Conservation (phyloP, 257 asterid species). For the Phtheirospermum japonicum region DNA sequence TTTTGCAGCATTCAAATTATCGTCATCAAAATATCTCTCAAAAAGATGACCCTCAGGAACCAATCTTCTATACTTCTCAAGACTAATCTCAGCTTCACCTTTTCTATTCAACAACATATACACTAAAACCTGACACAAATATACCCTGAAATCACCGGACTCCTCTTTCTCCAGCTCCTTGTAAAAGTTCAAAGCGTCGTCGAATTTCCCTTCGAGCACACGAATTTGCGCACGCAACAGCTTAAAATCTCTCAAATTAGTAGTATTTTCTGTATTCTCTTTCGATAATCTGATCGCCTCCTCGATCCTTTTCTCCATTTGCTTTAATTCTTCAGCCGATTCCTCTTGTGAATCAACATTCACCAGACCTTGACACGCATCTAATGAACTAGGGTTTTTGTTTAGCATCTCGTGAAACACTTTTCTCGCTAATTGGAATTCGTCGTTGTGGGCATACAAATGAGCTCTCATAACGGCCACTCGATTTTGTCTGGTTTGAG, state of each 20-base stretch:
- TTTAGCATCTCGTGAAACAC: conserved; percentile 49
- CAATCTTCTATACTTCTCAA: conserved; percentile 63
- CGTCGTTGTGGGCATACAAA: conserved; percentile 44
- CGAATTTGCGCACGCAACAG: conserved; percentile 62
- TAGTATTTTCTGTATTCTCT: conserved; percentile 34
- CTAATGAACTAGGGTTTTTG: conserved; percentile 59
- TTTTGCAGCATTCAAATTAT: conserved; percentile 55
- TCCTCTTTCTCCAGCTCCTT: conserved; percentile 60
- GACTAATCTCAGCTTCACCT: conserved; percentile 55
- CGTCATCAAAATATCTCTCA: conserved; percentile 56
- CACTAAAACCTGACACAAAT: conserved; percentile 66
- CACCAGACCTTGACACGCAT: conserved; percentile 71
- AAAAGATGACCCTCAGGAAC: conserved; percentile 68
- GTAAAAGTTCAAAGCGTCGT: conserved; percentile 54
- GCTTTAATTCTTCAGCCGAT: conserved; percentile 37
- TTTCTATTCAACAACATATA: conserved; percentile 58
- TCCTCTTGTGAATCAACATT: conserved; percentile 50
- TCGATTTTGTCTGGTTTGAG: conserved; percentile 54
- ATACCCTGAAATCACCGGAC: conserved; percentile 73
- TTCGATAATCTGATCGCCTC: conserved; percentile 51
- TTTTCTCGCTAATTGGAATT: conserved; percentile 44
- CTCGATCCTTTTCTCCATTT: conserved; percentile 38
- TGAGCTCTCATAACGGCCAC: conserved; percentile 71
- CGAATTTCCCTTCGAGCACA: conserved; percentile 52
- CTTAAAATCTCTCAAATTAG: conserved; percentile 62